Percentiles rank a stretch among this genome's conserved stretches.
These are phyloP conservation scores for Sclerotinia glacialis DNA, from an alignment of 2,329 filamentous ascomycete genomes.

Conservation along the genomic window DNA sequence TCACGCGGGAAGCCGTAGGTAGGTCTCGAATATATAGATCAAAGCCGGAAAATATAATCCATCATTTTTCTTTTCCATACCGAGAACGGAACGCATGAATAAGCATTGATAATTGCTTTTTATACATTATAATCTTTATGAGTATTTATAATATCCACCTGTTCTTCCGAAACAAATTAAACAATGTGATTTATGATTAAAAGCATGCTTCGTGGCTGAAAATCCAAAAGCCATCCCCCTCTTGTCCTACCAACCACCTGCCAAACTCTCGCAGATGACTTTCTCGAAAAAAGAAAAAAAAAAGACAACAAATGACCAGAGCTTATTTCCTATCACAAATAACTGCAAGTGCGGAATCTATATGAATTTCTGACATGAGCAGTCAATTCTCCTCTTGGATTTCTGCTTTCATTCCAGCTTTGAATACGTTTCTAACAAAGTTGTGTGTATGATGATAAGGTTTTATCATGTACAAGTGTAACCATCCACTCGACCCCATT, in stretches of 20 bases:
- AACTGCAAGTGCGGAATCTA: slow-evolving; percentile 2
- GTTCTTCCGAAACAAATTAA: background rate
- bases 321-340: slow-evolving; percentile 13
- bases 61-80: slow-evolving; percentile 10
- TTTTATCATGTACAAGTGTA: background rate
- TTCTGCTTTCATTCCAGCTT: background rate
- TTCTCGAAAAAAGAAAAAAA: background rate
- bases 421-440: background rate
- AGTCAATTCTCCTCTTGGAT: background rate
- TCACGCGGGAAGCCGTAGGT: slow-evolving; percentile 12
- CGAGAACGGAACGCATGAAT: slow-evolving; percentile 12
- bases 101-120: background rate
- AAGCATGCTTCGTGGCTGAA: slow-evolving; percentile 18
- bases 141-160: slow-evolving; percentile 10
- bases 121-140: background rate
- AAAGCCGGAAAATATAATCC: slow-evolving; percentile 1
- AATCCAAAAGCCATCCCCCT: background rate
- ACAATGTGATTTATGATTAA: slow-evolving; percentile 19
- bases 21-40: slow-evolving; percentile 1
- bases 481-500: background rate
- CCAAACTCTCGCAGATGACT: slow-evolving; percentile 21
- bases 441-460: background rate
- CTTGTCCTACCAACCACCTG: background rate
- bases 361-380: background rate
- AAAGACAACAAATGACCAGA: background rate